phyloP scores from a whole-genome alignment of 805 yeast species.

The Yamadazyma laniorum region DNA sequence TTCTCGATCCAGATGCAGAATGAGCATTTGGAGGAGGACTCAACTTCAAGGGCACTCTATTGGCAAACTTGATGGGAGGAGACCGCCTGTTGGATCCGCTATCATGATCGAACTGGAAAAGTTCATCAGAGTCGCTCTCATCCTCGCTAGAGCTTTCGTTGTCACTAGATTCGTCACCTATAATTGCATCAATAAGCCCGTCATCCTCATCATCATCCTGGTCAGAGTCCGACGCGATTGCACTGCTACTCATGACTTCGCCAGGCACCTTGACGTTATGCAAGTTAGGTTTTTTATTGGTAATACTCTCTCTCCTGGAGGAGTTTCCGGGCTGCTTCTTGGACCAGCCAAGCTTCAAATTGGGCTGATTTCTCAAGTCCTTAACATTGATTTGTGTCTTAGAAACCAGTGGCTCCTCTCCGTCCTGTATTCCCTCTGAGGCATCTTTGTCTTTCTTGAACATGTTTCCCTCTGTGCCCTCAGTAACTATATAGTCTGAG shows the following conservation, averaged over 20 bases:
- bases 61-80: slow-evolving; percentile 43
- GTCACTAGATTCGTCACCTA: slow-evolving; percentile 22
- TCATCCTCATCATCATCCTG: slow-evolving; percentile 19
- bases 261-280: slow-evolving; percentile 49
- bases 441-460: slow-evolving; percentile 3
- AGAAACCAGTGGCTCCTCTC: not conserved
- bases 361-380: slow-evolving; percentile 34
- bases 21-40: slow-evolving; percentile 34
- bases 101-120: slow-evolving; percentile 19
- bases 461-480: slow-evolving; percentile 32
- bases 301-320: slow-evolving; percentile 50
- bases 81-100: slow-evolving; percentile 18
- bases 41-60: slow-evolving; percentile 37
- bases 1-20: slow-evolving; percentile 23
- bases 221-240: slow-evolving; percentile 32
- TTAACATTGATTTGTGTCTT: slow-evolving; percentile 21
- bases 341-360: slow-evolving; percentile 38
- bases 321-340: slow-evolving; percentile 26
- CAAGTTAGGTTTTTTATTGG: slow-evolving; percentile 42
- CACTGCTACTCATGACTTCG: slow-evolving; percentile 25
- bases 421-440: not conserved
- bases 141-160: slow-evolving; percentile 33
- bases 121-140: slow-evolving; percentile 19
- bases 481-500: slow-evolving; percentile 46
- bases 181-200: slow-evolving; percentile 26